Conservation (phyloP, 1,284 basidiomycete genomes). For the Gomphus sp. region DNA sequence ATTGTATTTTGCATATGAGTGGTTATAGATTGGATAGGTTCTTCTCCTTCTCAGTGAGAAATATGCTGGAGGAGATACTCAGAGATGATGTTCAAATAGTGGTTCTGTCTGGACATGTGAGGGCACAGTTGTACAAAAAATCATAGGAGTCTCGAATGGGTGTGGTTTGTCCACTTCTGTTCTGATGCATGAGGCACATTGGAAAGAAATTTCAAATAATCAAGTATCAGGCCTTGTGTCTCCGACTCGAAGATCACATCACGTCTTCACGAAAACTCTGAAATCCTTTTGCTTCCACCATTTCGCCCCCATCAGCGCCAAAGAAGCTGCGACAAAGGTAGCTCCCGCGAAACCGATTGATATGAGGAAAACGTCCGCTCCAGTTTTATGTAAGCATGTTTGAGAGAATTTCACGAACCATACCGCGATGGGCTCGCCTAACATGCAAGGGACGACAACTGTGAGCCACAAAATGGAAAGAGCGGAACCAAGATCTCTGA, state of each 20-base stretch:
- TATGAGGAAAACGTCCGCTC: slow-evolving; percentile 24
- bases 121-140: too few species aligned
- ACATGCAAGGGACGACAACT: slow-evolving; percentile 21
- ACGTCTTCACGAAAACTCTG: slow-evolving; percentile 17
- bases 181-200: too few species aligned
- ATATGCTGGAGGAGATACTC: too few species aligned
- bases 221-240: too few species aligned
- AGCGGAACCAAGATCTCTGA: slow-evolving; percentile 24
- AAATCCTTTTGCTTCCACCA: slow-evolving; percentile 23
- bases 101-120: too few species aligned
- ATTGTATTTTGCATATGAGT: too few species aligned
- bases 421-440: slow-evolving; percentile 28
- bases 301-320: slow-evolving; percentile 24
- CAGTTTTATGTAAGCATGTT: slow-evolving; percentile 17
- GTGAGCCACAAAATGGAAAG: slow-evolving; percentile 19
- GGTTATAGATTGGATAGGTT: too few species aligned
- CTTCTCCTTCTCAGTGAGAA: too few species aligned
- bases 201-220: too few species aligned
- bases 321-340: slow-evolving; percentile 19
- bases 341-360: slow-evolving; percentile 28
- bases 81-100: too few species aligned
- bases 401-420: slow-evolving; percentile 25
- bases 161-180: too few species aligned
- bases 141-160: too few species aligned
- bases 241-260: neutral